A percentile compares a stretch with the other conserved stretches of the same genome.
Evolutionary conservation across 768 basidiomycete genomes (phyloP).

Genomic region (Trametes cingulata): DNA sequence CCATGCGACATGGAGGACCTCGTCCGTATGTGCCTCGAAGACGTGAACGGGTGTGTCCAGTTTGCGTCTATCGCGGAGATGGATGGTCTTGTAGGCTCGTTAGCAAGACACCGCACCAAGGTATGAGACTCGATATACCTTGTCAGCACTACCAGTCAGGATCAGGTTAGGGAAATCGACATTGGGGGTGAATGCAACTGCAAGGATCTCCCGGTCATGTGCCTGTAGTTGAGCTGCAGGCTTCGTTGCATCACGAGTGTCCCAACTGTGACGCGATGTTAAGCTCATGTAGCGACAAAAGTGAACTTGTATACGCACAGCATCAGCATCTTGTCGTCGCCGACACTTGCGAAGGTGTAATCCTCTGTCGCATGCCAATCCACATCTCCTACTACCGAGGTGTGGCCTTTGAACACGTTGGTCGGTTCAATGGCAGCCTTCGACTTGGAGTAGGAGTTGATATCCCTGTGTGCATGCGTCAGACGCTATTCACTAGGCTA

Average conservation of each 20-base stretch:
- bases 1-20: constrained; percentile 93
- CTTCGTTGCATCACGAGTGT: constrained; percentile 73
- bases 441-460: constrained; percentile 82
- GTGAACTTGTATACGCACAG: constrained; percentile 55
- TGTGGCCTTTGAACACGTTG: constrained; percentile 83
- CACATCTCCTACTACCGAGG: constrained; percentile 92
- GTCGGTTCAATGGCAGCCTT: constrained; percentile 83
- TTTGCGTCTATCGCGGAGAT: constrained; percentile 82
- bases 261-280: constrained; percentile 66
- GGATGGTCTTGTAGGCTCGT: constrained; percentile 61
- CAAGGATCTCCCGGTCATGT: constrained; percentile 88
- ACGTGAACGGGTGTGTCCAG: constrained; percentile 79
- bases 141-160: constrained; percentile 91
- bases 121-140: constrained; percentile 49
- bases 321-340: constrained; percentile 93
- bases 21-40: constrained; percentile 92
- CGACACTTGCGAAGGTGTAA: constrained; percentile 89
- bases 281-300: not conserved
- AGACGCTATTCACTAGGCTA: not conserved
- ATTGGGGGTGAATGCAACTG: constrained; percentile 88
- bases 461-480: constrained; percentile 64
- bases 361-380: constrained; percentile 90
- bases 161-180: constrained; percentile 62
- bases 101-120: not conserved
- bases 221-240: constrained; percentile 76